Base-by-base conservation (phyloP, 1,284 basidiomycete genomes). In the Ustilago loliicola region DNA sequence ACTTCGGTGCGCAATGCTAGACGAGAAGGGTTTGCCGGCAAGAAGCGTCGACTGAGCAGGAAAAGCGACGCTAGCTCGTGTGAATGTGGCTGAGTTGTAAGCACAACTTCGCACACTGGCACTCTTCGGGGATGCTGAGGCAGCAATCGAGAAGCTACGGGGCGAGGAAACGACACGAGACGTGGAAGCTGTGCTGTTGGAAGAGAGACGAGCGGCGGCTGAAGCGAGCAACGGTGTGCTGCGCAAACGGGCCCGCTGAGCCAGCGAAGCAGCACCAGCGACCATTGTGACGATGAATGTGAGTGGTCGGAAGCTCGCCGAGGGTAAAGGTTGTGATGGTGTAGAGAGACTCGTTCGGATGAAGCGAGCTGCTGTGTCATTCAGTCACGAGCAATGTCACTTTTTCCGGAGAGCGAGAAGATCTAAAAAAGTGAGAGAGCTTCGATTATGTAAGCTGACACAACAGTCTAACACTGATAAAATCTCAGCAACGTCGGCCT, bases 11-110 rank as follows among this genome's bases (percentile, higher is more conserved):
- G 66, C 66, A 47, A 69, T 59, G 3, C 59, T 25, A 2, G 70
- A 58, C 23, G 58, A 56, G 54, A 73, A 72, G 11, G 72, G 64
- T 27, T 62, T 69, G 29, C 62, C 63, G 7, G 66, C 57, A 55
- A 66, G 48, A 27, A 74, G 55, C 1, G 54, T 59, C n/a, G 63
- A 66, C 36, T 63, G 66, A 13, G 54, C 30, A n/a, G 58, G 52
- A 40, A 51, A 62, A 27, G 66, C 61, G 11, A 67, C 15, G 27
- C 56, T 60, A 7, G 61, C 42, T 17, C 72, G 62, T 6, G 55
- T 30, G 34, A 69, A 74, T 5, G 60, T 59, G 21, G 66, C 62
- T 17, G 51, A 58, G 23, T 59, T 50, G 62, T 69, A 69, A 25
- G 63, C 59, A 8, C 55, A 38, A n/a, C 62, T 69, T 25, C 62